Evolutionary conservation across 805 yeast species (phyloP).

Genomic region (Myxozyma mucilagina): DNA sequence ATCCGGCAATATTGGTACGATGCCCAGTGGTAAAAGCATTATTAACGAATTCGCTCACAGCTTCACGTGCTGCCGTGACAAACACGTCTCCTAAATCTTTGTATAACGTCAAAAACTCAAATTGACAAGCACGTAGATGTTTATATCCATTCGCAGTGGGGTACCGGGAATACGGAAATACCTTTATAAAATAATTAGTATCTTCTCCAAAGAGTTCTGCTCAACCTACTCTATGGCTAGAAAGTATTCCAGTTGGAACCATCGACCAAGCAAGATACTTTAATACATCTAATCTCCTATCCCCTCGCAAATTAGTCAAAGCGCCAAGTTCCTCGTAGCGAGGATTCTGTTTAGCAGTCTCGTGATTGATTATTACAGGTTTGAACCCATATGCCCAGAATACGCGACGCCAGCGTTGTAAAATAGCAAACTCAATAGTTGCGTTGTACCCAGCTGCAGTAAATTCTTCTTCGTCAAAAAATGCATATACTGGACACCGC

Average conservation of each 20-base stretch:
- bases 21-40: conserved; percentile 11
- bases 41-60: conserved; percentile 11
- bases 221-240: conserved; percentile 31
- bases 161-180: conserved; percentile 32
- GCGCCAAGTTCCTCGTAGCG: conserved; percentile 21
- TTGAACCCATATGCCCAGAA: conserved; percentile 37
- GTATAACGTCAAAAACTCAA: conserved; percentile 25
- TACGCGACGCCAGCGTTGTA: conserved; percentile 36
- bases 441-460: conserved; percentile 16
- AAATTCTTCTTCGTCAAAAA: conserved; percentile 14
- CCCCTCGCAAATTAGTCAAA: conserved; percentile 7
- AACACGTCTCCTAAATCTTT: conserved; percentile 31
- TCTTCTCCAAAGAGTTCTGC: background rate
- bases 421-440: conserved; percentile 27
- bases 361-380: conserved; percentile 34
- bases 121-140: conserved; percentile 30
- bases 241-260: conserved; percentile 34
- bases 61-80: conserved; percentile 17
- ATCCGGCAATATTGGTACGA: conserved; percentile 11
- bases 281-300: conserved; percentile 6
- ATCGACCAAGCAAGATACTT: conserved; percentile 36
- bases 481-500: conserved; percentile 30
- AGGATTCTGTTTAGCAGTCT: conserved; percentile 28
- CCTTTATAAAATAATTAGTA: conserved; percentile 3
- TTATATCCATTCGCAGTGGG: conserved; percentile 17